A percentile compares a stretch with the other conserved stretches of the same genome.
These are phyloP conservation scores for Obba rivulosa DNA, from an alignment of 768 basidiomycete genomes.

Conservation along the genomic window DNA sequence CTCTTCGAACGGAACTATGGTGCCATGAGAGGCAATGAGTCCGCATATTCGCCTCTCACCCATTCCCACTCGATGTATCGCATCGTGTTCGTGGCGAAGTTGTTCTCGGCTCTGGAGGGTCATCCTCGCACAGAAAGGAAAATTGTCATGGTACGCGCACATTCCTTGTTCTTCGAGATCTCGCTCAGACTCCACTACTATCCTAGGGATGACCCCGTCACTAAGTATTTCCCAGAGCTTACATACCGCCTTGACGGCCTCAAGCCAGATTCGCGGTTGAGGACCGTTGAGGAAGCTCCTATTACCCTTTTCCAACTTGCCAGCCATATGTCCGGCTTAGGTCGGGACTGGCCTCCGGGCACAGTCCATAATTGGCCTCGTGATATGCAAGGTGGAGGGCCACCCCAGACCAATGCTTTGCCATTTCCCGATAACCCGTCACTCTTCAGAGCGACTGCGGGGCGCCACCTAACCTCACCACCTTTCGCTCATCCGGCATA, in stretches of 20 bases:
- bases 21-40: slow-evolving; percentile 38
- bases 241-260: slow-evolving; percentile 20
- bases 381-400: slow-evolving; percentile 19
- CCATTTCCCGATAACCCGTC: slow-evolving; percentile 26
- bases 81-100: slow-evolving; percentile 46
- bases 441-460: slow-evolving; percentile 31
- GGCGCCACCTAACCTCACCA: slow-evolving; percentile 34
- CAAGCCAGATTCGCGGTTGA: slow-evolving; percentile 1
- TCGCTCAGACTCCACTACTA: neutral
- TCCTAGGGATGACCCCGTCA: slow-evolving; percentile 46
- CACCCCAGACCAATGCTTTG: slow-evolving; percentile 26
- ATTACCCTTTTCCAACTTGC: slow-evolving; percentile 26
- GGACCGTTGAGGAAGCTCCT: neutral
- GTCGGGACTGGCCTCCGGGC: slow-evolving; percentile 32
- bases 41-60: slow-evolving; percentile 12
- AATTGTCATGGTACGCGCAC: slow-evolving; percentile 24
- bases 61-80: slow-evolving; percentile 42
- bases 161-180: no score
- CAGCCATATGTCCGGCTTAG: slow-evolving; percentile 28
- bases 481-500: slow-evolving; percentile 42
- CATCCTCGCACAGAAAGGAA: slow-evolving; percentile 40
- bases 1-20: slow-evolving; percentile 42
- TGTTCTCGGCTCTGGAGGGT: slow-evolving; percentile 45
- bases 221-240: slow-evolving; percentile 38
- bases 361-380: slow-evolving; percentile 36